phyloP scores from a whole-genome alignment of 805 yeast genomes.

The Suhomyces xylopsoci region DNA sequence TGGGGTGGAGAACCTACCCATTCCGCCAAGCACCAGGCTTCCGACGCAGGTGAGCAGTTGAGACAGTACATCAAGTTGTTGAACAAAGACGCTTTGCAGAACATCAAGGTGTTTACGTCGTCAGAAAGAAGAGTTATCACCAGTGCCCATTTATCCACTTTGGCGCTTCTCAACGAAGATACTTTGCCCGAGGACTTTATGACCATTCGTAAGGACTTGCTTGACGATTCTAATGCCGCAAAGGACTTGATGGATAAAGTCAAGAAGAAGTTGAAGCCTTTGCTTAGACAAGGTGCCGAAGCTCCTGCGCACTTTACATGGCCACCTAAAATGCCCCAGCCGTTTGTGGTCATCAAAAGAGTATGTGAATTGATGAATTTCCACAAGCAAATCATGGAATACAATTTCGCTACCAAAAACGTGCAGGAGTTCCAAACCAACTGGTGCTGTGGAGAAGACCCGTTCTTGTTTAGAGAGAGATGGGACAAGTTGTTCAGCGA shows the following conservation, averaged over 20 bases:
- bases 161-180: slow-evolving; percentile 60
- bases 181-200: slow-evolving; percentile 71
- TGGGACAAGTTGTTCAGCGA: slow-evolving; percentile 97
- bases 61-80: slow-evolving; percentile 87
- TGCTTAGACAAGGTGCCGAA: slow-evolving; percentile 90
- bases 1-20: slow-evolving; percentile 99
- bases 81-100: slow-evolving; percentile 79
- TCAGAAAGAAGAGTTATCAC: slow-evolving; percentile 94
- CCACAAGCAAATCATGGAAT: slow-evolving; percentile 78
- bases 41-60: slow-evolving; percentile 92
- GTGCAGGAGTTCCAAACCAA: slow-evolving; percentile 64
- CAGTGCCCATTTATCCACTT: slow-evolving; percentile 84
- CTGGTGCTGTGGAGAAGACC: slow-evolving; percentile 98
- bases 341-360: slow-evolving; percentile 86
- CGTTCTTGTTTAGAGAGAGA: slow-evolving; percentile 83
- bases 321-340: slow-evolving; percentile 99
- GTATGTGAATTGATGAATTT: slow-evolving; percentile 95
- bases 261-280: slow-evolving; percentile 91
- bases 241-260: slow-evolving; percentile 97
- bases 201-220: slow-evolving; percentile 79
- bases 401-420: slow-evolving; percentile 67
- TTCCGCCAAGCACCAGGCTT: slow-evolving; percentile 90
- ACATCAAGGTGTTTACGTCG: slow-evolving; percentile 83
- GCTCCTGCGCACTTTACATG: slow-evolving; percentile 98
- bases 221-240: slow-evolving; percentile 98